Base-by-base conservation (phyloP, 805 yeast species). In the Diddensiella santjacobensis region DNA sequence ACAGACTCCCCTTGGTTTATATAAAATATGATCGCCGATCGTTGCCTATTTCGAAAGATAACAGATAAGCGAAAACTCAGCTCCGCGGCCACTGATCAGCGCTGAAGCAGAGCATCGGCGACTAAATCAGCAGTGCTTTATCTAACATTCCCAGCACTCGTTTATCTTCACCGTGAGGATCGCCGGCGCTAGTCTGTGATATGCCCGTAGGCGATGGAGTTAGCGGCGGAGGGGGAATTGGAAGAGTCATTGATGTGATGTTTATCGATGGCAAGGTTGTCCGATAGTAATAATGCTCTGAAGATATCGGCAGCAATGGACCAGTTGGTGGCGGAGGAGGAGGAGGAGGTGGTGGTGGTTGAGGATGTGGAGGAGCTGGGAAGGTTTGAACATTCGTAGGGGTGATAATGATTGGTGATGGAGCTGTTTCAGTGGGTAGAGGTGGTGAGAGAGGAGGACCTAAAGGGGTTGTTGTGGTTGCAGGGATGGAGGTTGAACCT, bases 401-500 rank as follows among this genome's bases (percentile, higher is more conserved):
- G 29, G 15, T 17, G 4, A 8, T 15, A 42, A 22, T 15, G 8
- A 18, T 35, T n/a, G 44, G 29, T 10, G 20, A 10, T 19, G 42
- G n/a, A 39, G 4, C 13, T 10, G 42, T 20, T 15, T n/a, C 11
- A 4, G 30, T 19, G 42, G 22, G 15, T 15, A n/a, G 13, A 17
- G 18, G 24, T 35, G 45, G 44, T 26, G 42, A 17, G 6, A 17
- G 8, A 6, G 42, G 42, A 10, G 24, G 24, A 4, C 43, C 22
- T 37, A 54, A n/a, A 39, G 57, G 48, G 39, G 48, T 41, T 39
- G 37, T 36, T 15, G 56, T 53, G 22, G 42, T 42, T 13, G 59
- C 56, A 22, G 59, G 57, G 3, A 56, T 49, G 4, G 50, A 48
- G 10, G 57, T 29, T 6, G 49, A 53, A 3, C 54, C 48, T 11